These are phyloP conservation scores for Tricholoma terreum DNA, from an alignment of 768 basidiomycete species.

Conservation along the genomic window DNA sequence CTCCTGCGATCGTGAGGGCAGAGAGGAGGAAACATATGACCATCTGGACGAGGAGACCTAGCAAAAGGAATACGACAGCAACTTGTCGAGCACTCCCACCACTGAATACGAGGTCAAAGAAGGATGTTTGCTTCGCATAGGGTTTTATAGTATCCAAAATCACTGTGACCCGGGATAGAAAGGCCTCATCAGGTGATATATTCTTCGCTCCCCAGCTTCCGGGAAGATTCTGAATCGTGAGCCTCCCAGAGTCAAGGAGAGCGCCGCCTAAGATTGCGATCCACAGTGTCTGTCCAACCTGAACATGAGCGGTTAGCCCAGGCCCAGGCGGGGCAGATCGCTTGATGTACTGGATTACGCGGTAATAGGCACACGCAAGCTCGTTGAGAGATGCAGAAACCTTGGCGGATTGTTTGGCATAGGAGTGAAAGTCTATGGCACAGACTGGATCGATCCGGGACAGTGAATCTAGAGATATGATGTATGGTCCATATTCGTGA, in stretches of 20 bases:
- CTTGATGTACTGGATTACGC: conserved; percentile 22
- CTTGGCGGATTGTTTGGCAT: conserved; percentile 17
- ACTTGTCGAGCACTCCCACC: conserved; percentile 16
- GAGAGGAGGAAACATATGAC: conserved; percentile 25
- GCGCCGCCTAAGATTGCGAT: conserved; percentile 23
- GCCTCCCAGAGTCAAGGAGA: conserved; percentile 18
- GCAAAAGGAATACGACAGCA: conserved; percentile 21
- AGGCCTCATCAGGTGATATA: conserved; percentile 19
- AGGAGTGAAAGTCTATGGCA: conserved; percentile 29
- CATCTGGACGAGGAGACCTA: conserved; percentile 22
- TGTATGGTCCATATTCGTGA: conserved; percentile 8
- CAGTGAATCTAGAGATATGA: conserved; percentile 16
- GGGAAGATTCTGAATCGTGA: conserved; percentile 26
- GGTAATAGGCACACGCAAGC: conserved; percentile 21
- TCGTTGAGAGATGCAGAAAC: conserved; percentile 23
- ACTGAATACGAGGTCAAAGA: conserved; percentile 15
- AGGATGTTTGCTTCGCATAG: conserved; percentile 14
- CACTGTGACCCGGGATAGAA: conserved; percentile 15
- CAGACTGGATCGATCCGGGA: conserved; percentile 18
- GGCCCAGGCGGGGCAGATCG: background rate
- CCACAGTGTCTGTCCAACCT: conserved; percentile 25
- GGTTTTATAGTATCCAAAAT: conserved; percentile 17
- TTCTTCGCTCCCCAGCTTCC: conserved; percentile 16
- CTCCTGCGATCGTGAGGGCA: conserved; percentile 23
- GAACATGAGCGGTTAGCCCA: conserved; percentile 10